phyloP scores from a whole-genome alignment of 192 early-diverging fungal genomes.

The Chytriomyces confervae region DNA sequence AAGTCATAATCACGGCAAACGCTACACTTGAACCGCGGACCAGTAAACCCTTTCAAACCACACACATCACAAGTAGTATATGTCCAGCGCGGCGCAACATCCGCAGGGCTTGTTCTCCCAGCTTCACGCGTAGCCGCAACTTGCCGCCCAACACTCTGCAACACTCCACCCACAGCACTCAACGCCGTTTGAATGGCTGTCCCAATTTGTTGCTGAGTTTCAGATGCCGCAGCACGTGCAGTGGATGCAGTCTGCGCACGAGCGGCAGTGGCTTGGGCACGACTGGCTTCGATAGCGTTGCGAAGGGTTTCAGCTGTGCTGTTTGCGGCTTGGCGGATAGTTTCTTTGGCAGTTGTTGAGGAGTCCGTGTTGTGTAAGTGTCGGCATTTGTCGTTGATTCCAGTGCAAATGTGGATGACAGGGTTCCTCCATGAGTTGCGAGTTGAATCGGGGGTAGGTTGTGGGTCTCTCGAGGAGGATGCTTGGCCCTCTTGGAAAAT shows the following conservation, averaged over 20 bases:
- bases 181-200: background rate
- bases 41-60: background rate
- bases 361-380: constrained; percentile 1
- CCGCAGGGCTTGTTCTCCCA: too few relatives aligned
- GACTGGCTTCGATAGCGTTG: background rate
- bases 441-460: constrained; percentile 8
- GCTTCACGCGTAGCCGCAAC: too few relatives aligned
- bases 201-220: background rate
- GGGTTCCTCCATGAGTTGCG: background rate
- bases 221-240: background rate
- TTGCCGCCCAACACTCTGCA: background rate
- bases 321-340: background rate
- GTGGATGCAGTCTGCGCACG: background rate
- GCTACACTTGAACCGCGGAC: background rate
- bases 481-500: background rate
- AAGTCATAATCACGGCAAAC: background rate
- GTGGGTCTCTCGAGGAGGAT: background rate
- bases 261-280: background rate
- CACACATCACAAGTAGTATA: background rate
- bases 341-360: background rate
- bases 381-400: constrained; percentile 16
- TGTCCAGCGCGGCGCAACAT: background rate
- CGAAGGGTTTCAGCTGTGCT: background rate
- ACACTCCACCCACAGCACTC: background rate
- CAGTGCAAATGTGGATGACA: constrained; percentile 10